Conservation (phyloP, 495 filamentous ascomycete species). For the Aspergillus heteromorphus region DNA sequence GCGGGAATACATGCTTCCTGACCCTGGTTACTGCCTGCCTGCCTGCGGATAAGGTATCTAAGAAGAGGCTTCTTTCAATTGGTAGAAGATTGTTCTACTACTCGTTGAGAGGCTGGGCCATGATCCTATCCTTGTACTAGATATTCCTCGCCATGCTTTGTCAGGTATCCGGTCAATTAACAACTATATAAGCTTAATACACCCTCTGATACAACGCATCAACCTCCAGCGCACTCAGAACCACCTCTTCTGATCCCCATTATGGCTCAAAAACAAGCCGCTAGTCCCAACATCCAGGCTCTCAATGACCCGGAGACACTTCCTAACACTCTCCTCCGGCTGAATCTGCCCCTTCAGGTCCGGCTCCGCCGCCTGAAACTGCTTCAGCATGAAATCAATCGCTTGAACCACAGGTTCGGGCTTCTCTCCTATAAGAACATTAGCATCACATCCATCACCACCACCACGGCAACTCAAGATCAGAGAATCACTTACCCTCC, state of each 20-base stretch:
- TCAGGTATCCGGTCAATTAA: too few relatives aligned
- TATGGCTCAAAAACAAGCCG: slow-evolving; percentile 18
- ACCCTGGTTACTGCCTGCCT: too few relatives aligned
- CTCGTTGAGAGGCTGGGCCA: too few relatives aligned
- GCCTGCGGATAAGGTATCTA: too few relatives aligned
- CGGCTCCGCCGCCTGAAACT: slow-evolving; percentile 12
- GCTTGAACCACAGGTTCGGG: slow-evolving; percentile 4
- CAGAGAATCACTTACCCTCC: slow-evolving; percentile 14
- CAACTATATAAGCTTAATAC: too few relatives aligned
- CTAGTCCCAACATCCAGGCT: slow-evolving; percentile 12
- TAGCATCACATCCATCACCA: not conserved
- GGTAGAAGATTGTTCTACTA: too few relatives aligned
- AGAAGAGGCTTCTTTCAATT: too few relatives aligned
- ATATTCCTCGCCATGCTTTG: too few relatives aligned
- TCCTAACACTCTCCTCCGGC: slow-evolving; percentile 20
- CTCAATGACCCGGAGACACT: slow-evolving; percentile 16
- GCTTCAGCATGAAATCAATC: slow-evolving; percentile 12
- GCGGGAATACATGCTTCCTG: too few relatives aligned
- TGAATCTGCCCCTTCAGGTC: slow-evolving; percentile 15
- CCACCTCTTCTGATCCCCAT: slow-evolving; percentile 11
- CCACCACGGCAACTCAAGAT: not conserved
- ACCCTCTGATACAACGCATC: too few relatives aligned
- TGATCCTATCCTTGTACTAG: too few relatives aligned
- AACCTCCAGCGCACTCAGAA: not conserved
- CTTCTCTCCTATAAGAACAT: slow-evolving; percentile 14